Conservation (phyloP, 371 early-diverging fungal genomes). For the Edhazardia aedis region DNA sequence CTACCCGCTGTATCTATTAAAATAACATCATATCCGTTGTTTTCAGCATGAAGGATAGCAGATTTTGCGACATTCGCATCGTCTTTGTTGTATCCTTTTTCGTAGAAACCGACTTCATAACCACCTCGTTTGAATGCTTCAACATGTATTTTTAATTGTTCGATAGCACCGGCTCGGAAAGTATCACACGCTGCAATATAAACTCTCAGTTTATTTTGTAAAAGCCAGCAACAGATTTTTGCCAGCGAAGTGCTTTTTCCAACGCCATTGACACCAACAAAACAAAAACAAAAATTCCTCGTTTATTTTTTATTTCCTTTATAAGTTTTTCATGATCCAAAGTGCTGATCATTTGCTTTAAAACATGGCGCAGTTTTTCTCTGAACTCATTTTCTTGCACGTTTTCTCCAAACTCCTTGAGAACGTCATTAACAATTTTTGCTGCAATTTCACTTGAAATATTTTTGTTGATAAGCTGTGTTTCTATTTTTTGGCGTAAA, state of each 20-base stretch:
- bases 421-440: slow-evolving; percentile 26
- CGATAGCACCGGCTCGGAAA: slow-evolving; percentile 92
- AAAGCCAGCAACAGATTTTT: slow-evolving; percentile 83
- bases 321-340: slow-evolving; percentile 76
- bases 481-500: slow-evolving; percentile 21
- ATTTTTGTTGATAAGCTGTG: slow-evolving; percentile 41
- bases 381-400: slow-evolving; percentile 49
- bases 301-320: slow-evolving; percentile 55
- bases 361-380: slow-evolving; percentile 55
- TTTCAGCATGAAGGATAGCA: slow-evolving; percentile 60
- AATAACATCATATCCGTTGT: slow-evolving; percentile 70
- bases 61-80: slow-evolving; percentile 86
- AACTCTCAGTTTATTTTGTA: slow-evolving; percentile 68
- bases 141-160: slow-evolving; percentile 76
- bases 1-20: slow-evolving; percentile 94
- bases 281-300: slow-evolving; percentile 66
- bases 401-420: slow-evolving; percentile 18
- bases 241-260: slow-evolving; percentile 86
- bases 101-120: slow-evolving; percentile 70
- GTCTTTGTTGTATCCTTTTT: slow-evolving; percentile 92
- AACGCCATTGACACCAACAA: slow-evolving; percentile 96
- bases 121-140: slow-evolving; percentile 60
- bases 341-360: slow-evolving; percentile 66
- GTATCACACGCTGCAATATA: slow-evolving; percentile 96
- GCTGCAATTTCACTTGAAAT: slow-evolving; percentile 21